Conservation (phyloP, 805 yeast genomes). For the Pichia deserticola region DNA sequence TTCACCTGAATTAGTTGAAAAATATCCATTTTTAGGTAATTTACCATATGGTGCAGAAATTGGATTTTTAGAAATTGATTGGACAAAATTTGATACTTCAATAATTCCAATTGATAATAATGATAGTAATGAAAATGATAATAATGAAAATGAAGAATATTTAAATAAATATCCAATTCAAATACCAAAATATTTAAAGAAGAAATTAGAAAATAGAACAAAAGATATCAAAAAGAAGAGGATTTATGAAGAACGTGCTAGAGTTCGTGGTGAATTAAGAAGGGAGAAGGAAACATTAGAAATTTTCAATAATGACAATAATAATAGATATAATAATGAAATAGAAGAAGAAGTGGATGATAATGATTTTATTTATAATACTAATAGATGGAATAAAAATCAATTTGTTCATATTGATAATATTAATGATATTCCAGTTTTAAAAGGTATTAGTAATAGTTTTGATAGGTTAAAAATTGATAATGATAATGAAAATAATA, state of each 20-base stretch:
- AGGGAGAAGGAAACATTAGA: constrained; percentile 10
- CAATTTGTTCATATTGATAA: constrained; percentile 27
- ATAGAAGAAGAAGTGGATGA: background rate
- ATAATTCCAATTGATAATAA: constrained; percentile 4
- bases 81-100: constrained; percentile 35
- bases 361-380: background rate
- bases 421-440: constrained; percentile 29
- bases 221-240: constrained; percentile 41
- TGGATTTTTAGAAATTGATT: constrained; percentile 79
- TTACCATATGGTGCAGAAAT: constrained; percentile 80
- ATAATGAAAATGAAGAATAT: background rate
- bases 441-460: constrained; percentile 10
- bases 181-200: constrained; percentile 38
- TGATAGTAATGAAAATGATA: background rate
- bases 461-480: constrained; percentile 11
- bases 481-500: constrained; percentile 3
- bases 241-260: constrained; percentile 47
- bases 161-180: constrained; percentile 19
- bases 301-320: background rate
- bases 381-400: constrained; percentile 29
- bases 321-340: background rate
- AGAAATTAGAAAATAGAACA: constrained; percentile 52
- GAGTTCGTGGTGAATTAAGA: constrained; percentile 12
- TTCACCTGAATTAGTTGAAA: constrained; percentile 48
- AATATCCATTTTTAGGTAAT: constrained; percentile 70